Evolutionary conservation across 2,329 filamentous ascomycete species (phyloP).

Genomic region (Xylaria sp.): DNA sequence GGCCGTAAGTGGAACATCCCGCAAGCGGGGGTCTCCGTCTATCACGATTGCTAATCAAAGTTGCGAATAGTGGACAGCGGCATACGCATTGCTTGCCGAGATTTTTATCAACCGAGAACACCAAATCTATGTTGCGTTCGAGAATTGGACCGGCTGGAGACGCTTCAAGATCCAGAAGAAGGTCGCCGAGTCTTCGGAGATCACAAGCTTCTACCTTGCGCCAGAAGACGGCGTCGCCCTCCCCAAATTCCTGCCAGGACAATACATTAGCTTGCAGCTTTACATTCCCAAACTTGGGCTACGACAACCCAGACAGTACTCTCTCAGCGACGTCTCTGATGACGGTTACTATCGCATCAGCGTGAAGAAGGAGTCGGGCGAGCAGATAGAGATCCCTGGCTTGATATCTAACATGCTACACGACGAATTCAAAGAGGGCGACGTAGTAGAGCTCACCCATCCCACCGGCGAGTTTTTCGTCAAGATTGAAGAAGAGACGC

Average conservation of each 20-base stretch:
- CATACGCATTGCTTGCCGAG: slow-evolving; percentile 76
- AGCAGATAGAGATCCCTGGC: slow-evolving; percentile 54
- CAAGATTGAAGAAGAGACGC: slow-evolving; percentile 59
- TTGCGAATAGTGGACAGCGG: slow-evolving; percentile 67
- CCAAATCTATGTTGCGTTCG: slow-evolving; percentile 64
- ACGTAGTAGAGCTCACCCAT: slow-evolving; percentile 64
- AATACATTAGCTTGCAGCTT: slow-evolving; percentile 76
- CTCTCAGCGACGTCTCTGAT: slow-evolving; percentile 68
- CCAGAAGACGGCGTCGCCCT: slow-evolving; percentile 68
- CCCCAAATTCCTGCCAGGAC: slow-evolving; percentile 73
- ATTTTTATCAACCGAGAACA: slow-evolving; percentile 75
- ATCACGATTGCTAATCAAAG: slow-evolving; percentile 10
- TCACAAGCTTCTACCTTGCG: slow-evolving; percentile 76
- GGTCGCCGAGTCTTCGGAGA: slow-evolving; percentile 66
- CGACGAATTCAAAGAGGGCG: slow-evolving; percentile 58
- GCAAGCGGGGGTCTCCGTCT: neutral
- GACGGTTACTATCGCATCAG: slow-evolving; percentile 74
- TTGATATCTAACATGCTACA: slow-evolving; percentile 65
- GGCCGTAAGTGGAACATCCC: slow-evolving; percentile 52
- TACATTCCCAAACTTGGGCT: slow-evolving; percentile 70
- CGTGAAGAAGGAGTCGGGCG: slow-evolving; percentile 71
- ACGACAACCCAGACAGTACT: slow-evolving; percentile 79
- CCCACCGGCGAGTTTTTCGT: slow-evolving; percentile 72
- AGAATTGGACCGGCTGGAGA: slow-evolving; percentile 61
- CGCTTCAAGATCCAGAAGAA: slow-evolving; percentile 68